Evolutionary conservation across 2,329 filamentous ascomycete species (phyloP), one percentile per base, ranked within the genome.

Genomic region (Monosporascus sp.): DNA sequence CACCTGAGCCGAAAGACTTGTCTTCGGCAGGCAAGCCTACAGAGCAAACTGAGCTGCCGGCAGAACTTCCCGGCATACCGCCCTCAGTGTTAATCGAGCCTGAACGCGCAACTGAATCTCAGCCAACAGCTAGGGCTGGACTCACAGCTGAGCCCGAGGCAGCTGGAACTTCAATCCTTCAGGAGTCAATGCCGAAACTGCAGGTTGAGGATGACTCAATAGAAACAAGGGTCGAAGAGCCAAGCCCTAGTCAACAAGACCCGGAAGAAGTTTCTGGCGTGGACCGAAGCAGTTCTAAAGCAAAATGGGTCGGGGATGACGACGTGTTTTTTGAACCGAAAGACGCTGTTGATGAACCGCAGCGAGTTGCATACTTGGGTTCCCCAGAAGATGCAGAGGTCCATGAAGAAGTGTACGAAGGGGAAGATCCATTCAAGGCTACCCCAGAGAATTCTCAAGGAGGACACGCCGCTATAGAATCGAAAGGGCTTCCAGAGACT

Each of bases 271-370:
- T 55, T 11, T 54, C 54, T 47, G 55, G 55, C 48, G 55, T 57
- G 40, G 58, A 56, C 55, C 62, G 60, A 62, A 62, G 60, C 59
- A 49, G 56, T 47, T 59, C 58, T 43, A 55, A 57, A 52, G 55
- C 50, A 50, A 62, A 62, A 48, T 61, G 63, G 51, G 54, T 62
- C 43, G 58, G 60, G 59, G 56, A 63, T 38, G 45, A 58, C 22
- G 64, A 67, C 37, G 61, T 60, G 17, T 58, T 63, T 51, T 64
- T 64, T 56, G 58, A 65, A 37, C 55, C 60, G 43, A 63, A 60
- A 49, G 51, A 60, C 47, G 49, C 55, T 46, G 50, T 45, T 53
- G 11, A 52, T 52, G 53, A 57, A 55, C n/a, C 45, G 53, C 48
- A 61, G 50, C 24, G 41, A 52, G 56, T 46, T 49, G 56, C 52